Conservation (phyloP, 2,329 filamentous ascomycete species). For the Taxawa tesnikishii region DNA sequence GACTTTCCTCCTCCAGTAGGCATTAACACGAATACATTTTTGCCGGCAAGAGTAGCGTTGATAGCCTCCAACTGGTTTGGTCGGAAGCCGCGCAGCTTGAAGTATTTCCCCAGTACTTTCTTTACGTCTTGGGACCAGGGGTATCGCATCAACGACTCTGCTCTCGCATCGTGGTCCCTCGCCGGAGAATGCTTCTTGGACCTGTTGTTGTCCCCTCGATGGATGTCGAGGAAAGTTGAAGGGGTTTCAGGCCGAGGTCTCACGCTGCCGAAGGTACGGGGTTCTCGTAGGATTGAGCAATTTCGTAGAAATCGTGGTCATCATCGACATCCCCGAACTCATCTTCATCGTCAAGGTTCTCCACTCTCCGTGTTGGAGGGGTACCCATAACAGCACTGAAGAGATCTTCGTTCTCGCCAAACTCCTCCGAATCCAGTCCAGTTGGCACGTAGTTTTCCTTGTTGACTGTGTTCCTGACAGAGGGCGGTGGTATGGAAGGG, state of each 20-base stretch:
- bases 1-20: slow-evolving; percentile 96
- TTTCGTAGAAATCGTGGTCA: slow-evolving; percentile 25
- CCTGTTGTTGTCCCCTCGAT: slow-evolving; percentile 12
- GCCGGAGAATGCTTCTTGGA: slow-evolving; percentile 4
- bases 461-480: no score
- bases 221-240: slow-evolving; percentile 20
- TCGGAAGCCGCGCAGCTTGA: slow-evolving; percentile 76
- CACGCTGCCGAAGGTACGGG: slow-evolving; percentile 9
- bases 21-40: slow-evolving; percentile 94
- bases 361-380: slow-evolving; percentile 16
- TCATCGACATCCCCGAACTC: slow-evolving; percentile 23
- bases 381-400: slow-evolving; percentile 25
- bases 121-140: slow-evolving; percentile 83
- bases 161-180: slow-evolving; percentile 12
- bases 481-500: no score
- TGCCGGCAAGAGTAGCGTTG: slow-evolving; percentile 76
- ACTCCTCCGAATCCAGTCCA: slow-evolving; percentile 14
- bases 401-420: slow-evolving; percentile 16
- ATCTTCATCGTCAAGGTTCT: slow-evolving; percentile 19
- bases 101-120: slow-evolving; percentile 66
- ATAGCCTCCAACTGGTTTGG: slow-evolving; percentile 91
- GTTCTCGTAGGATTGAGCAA: slow-evolving; percentile 30
- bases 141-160: slow-evolving; percentile 40
- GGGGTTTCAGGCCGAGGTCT: slow-evolving; percentile 4
- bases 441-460: slow-evolving; percentile 3